phyloP scores from a whole-genome alignment of 345 rosid species.

The Boechera divaricarpa region DNA sequence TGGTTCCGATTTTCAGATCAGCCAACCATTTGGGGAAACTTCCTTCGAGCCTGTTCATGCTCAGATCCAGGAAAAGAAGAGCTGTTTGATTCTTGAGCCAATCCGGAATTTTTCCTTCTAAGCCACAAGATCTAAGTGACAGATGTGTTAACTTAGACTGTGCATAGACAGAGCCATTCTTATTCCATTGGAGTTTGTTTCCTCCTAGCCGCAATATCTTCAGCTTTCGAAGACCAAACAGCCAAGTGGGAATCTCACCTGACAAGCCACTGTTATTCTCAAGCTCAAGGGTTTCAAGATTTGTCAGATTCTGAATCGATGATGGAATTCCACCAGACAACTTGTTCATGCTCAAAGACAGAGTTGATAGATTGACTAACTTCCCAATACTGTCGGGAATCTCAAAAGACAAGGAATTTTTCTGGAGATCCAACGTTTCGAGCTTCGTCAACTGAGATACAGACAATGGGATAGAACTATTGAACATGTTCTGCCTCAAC shows the following conservation, averaged over 20 bases:
- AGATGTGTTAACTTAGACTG: conserved; percentile 41
- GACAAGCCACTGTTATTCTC: conserved; percentile 44
- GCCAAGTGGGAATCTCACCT: conserved; percentile 52
- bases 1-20: conserved; percentile 40
- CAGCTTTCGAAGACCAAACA: conserved; percentile 48
- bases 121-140: conserved; percentile 51
- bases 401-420: conserved; percentile 41
- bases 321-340: conserved; percentile 50
- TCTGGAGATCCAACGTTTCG: conserved; percentile 21
- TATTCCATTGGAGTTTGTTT: conserved; percentile 53
- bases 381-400: conserved; percentile 50
- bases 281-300: conserved; percentile 43
- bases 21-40: conserved; percentile 51
- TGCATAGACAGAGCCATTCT: conserved; percentile 38
- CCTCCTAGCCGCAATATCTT: conserved; percentile 47
- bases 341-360: conserved; percentile 38
- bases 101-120: conserved; percentile 48
- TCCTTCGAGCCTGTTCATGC: conserved; percentile 56
- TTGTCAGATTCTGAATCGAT: conserved; percentile 41
- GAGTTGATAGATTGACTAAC: conserved; percentile 38
- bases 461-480: conserved; percentile 46
- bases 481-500: conserved; percentile 32
- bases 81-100: conserved; percentile 52
- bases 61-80: conserved; percentile 49
- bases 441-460: conserved; percentile 41